Percentiles rank a stretch among this genome's conserved stretches.
Conservation (phyloP, 768 basidiomycete genomes). For the Lentinula edodes region DNA sequence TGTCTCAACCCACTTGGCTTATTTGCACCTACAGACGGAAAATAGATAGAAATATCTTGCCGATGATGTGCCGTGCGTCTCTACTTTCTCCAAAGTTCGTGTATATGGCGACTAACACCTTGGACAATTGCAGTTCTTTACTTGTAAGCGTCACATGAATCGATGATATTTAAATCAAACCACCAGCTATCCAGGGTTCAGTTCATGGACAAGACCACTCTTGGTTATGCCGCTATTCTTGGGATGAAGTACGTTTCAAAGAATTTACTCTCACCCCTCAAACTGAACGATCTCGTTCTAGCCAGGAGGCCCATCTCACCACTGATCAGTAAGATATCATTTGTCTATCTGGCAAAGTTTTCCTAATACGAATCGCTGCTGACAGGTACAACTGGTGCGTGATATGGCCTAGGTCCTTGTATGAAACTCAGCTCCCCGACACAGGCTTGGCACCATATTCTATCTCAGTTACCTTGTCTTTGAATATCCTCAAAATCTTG, state of each 20-base stretch:
- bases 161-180: neutral
- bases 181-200: conserved; percentile 32
- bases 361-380: neutral
- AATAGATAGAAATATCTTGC: conserved; percentile 45
- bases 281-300: neutral
- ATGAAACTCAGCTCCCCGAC: neutral
- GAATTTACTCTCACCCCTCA: neutral
- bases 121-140: conserved; percentile 22
- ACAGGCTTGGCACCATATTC: conserved; percentile 71
- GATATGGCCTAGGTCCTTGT: neutral
- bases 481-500: conserved; percentile 71
- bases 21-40: conserved; percentile 24
- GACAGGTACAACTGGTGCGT: conserved; percentile 1
- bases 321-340: conserved; percentile 11
- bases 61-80: conserved; percentile 37
- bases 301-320: conserved; percentile 2
- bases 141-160: conserved; percentile 16
- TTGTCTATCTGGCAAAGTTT: conserved; percentile 3
- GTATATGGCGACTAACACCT: neutral
- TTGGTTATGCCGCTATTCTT: conserved; percentile 43
- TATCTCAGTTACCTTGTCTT: conserved; percentile 67
- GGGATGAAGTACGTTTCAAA: conserved; percentile 35
- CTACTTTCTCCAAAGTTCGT: neutral
- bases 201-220: conserved; percentile 50
- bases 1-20: neutral